These are phyloP conservation scores for Amylostereum chailletii DNA, from an alignment of 1,284 basidiomycete genomes.

Conservation along the genomic window DNA sequence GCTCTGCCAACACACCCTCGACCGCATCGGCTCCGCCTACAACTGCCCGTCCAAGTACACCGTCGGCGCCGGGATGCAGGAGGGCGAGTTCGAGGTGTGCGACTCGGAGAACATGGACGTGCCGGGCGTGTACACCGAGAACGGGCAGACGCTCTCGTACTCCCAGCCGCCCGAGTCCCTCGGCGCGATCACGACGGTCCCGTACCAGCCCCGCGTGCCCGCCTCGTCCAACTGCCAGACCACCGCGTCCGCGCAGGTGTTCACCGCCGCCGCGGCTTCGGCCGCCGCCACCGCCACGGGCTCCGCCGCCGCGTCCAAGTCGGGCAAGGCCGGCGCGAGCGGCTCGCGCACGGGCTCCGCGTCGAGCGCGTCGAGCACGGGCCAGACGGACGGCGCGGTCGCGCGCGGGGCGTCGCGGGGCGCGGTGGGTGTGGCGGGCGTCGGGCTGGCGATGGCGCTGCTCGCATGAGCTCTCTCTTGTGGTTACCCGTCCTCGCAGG, in stretches of 20 bases:
- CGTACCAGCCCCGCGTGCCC: constrained; percentile 54
- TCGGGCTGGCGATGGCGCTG: too few species aligned
- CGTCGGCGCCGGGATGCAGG: constrained; percentile 5
- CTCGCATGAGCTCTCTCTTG: too few species aligned
- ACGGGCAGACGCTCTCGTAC: constrained; percentile 39
- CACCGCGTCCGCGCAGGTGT: constrained; percentile 46
- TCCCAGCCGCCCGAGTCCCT: constrained; percentile 53
- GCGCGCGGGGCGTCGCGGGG: too few species aligned
- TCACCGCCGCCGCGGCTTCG: constrained; percentile 24
- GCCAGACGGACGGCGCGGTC: too few species aligned
- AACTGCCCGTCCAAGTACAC: constrained; percentile 19
- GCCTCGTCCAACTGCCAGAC: constrained; percentile 56
- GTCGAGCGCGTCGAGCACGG: too few species aligned
- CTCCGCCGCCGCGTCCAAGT: constrained; percentile 10
- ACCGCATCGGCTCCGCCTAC: constrained; percentile 41
- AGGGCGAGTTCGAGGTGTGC: constrained; percentile 35
- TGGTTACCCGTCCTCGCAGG: too few species aligned
- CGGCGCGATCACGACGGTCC: constrained; percentile 46
- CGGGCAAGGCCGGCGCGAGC: too few species aligned
- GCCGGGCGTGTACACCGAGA: constrained; percentile 43
- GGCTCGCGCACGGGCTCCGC: too few species aligned
- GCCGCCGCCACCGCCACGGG: constrained; percentile 23
- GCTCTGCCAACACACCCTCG: constrained; percentile 38
- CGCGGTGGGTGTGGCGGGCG: too few species aligned
- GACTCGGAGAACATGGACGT: constrained; percentile 54